Conservation (phyloP, 768 basidiomycete genomes). For the Serpula lacrymans region DNA sequence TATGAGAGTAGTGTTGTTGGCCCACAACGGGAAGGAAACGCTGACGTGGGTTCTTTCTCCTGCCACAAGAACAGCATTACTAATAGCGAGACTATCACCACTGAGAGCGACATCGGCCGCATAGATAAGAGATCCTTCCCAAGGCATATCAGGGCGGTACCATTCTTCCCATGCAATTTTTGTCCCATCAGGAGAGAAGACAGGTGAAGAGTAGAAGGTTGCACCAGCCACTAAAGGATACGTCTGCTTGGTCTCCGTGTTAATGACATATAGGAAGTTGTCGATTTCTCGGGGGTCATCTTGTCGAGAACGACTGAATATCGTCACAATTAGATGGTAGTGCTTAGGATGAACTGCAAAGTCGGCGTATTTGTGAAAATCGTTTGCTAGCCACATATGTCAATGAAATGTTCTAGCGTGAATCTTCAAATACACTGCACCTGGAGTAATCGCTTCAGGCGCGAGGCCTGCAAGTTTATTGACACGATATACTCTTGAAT, state of each 20-base stretch:
- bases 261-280: conserved; percentile 56
- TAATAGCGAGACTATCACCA: conserved; percentile 27
- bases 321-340: conserved; percentile 52
- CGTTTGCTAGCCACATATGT: no score
- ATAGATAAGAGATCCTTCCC: conserved; percentile 60
- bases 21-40: conserved; percentile 61
- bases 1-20: conserved; percentile 49
- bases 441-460: no score
- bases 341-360: conserved; percentile 55
- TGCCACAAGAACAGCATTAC: conserved; percentile 42
- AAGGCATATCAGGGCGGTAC: conserved; percentile 71
- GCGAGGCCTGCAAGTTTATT: conserved; percentile 9
- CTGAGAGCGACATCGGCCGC: conserved; percentile 43
- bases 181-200: conserved; percentile 57
- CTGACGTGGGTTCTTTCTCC: conserved; percentile 49
- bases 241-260: conserved; percentile 42
- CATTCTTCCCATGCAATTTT: conserved; percentile 63
- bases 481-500: conserved; percentile 37
- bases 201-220: conserved; percentile 68
- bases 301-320: no score
- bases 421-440: no score
- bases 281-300: conserved; percentile 45
- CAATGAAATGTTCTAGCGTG: no score
- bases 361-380: conserved; percentile 64
- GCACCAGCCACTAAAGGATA: conserved; percentile 50